Percentiles rank a stretch among this genome's conserved stretches.
phyloP scores from a whole-genome alignment of 208 protist species.

The Entamoeba invadens region DNA sequence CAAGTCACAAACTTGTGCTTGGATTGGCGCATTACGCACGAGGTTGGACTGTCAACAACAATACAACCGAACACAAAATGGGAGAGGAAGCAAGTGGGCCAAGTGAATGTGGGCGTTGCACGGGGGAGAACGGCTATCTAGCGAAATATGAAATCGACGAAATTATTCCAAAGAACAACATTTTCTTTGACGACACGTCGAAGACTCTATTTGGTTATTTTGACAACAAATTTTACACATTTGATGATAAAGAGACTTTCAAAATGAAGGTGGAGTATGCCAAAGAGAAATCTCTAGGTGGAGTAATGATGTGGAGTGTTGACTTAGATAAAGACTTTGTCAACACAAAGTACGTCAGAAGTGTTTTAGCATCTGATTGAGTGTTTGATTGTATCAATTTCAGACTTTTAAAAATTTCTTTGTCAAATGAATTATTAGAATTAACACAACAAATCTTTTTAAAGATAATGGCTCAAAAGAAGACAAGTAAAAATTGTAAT shows the following conservation, averaged over 20 bases:
- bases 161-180: neutral
- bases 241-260: neutral
- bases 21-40: neutral
- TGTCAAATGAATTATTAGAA: no score
- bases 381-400: no score
- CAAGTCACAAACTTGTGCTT: neutral
- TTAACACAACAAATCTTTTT: no score
- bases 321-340: neutral
- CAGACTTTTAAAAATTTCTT: no score
- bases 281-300: neutral
- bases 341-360: neutral
- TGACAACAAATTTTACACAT: neutral
- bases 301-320: neutral
- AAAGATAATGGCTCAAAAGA: no score
- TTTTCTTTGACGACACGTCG: neutral
- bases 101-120: neutral
- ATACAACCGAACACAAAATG: neutral
- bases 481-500: no score
- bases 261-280: neutral
- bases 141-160: neutral
- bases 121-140: neutral
- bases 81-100: neutral
- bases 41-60: neutral
- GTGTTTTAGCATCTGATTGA: no score
- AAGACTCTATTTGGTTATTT: neutral